A percentile compares a stretch with the other conserved stretches of the same genome.
phyloP scores from a whole-genome alignment of 106 monocot species.

The Gastrodia elata region DNA sequence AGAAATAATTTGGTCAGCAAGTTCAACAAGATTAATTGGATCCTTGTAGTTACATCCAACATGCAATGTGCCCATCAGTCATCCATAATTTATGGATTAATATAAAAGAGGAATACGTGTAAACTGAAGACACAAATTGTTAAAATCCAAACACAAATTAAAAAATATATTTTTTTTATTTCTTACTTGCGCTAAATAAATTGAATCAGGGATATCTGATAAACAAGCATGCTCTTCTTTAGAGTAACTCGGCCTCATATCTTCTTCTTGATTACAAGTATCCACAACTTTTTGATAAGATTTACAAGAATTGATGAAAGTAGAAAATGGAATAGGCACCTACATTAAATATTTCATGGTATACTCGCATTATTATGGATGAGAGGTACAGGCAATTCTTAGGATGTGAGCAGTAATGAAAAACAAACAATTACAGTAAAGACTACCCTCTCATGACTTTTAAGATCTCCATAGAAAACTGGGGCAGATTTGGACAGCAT shows the following conservation, averaged over 20 bases:
- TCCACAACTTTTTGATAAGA: conserved; percentile 17
- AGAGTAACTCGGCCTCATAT: conserved; percentile 5
- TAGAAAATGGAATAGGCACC: conserved; percentile 66
- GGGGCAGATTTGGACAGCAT: conserved; percentile 66
- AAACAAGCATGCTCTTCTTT: conserved; percentile 26
- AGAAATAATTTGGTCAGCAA: conserved; percentile 15
- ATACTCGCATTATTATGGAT: background rate
- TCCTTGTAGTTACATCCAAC: background rate
- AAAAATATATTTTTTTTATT: background rate
- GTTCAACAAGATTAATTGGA: background rate
- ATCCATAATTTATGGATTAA: background rate
- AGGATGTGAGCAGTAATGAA: background rate
- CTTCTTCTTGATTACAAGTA: conserved; percentile 10
- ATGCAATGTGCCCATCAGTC: background rate
- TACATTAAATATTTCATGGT: conserved; percentile 14
- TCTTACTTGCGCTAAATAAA: conserved; percentile 87
- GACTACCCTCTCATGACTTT: conserved; percentile 73
- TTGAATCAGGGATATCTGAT: conserved; percentile 22
- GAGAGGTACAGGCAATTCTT: background rate
- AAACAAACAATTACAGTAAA: conserved; percentile 1
- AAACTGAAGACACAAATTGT: background rate
- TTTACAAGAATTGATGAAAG: conserved; percentile 61
- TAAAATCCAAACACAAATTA: background rate
- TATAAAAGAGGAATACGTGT: background rate
- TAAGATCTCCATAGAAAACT: conserved; percentile 79